A percentile compares a stretch with the other conserved stretches of the same genome.
Conservation (phyloP, 768 basidiomycete species). For the Tylopilus vinaceipallidus region DNA sequence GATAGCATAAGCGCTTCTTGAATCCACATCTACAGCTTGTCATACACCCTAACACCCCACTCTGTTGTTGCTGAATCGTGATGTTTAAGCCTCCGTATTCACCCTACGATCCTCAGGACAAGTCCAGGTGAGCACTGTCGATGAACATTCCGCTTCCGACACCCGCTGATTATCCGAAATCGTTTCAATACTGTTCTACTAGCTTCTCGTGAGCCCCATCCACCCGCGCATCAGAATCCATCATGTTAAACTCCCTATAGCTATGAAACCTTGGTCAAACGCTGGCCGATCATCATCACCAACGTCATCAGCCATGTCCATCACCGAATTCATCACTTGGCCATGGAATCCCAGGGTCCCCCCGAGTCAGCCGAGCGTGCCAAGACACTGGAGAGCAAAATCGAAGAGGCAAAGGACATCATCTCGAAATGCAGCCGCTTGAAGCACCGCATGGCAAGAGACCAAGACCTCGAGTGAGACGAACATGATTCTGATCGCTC, state of each 20-base stretch:
- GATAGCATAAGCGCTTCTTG: not conserved
- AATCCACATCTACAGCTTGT: not conserved
- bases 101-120: constrained; percentile 76
- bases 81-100: constrained; percentile 56
- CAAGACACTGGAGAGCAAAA: constrained; percentile 38
- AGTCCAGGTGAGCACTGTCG: constrained; percentile 45
- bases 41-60: not conserved
- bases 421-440: constrained; percentile 72
- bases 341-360: constrained; percentile 36
- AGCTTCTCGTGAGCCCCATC: constrained; percentile 60
- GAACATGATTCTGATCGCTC: too few species aligned
- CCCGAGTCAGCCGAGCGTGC: constrained; percentile 11
- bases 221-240: too few species aligned
- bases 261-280: constrained; percentile 73
- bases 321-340: constrained; percentile 61
- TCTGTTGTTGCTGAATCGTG: not conserved
- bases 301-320: constrained; percentile 74
- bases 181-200: constrained; percentile 6
- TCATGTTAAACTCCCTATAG: constrained; percentile 35
- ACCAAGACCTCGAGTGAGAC: constrained; percentile 66
- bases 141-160: not conserved
- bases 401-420: constrained; percentile 76
- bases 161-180: not conserved
- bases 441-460: constrained; percentile 87
- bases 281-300: constrained; percentile 87